phyloP scores from a whole-genome alignment of 2,329 filamentous ascomycete species.

The Penicillium griseofulvum region DNA sequence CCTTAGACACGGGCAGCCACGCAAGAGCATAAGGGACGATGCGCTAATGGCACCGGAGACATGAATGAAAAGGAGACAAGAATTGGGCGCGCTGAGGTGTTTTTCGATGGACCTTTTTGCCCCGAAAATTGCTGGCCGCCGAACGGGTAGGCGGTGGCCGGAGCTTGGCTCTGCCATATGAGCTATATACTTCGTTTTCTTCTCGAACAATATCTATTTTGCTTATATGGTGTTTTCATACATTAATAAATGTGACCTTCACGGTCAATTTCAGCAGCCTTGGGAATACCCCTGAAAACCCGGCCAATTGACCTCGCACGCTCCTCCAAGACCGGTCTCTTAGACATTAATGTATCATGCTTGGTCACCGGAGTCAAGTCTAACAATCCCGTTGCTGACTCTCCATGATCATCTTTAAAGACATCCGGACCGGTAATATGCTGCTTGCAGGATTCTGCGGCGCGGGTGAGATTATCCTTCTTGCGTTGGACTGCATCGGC shows the following conservation, averaged over 20 bases:
- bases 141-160: slow-evolving; percentile 26
- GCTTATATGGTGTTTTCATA: not conserved
- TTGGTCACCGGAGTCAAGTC: slow-evolving; percentile 30
- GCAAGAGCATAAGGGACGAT: slow-evolving; percentile 42
- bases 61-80: slow-evolving; percentile 9
- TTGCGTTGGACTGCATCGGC: slow-evolving; percentile 47
- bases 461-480: slow-evolving; percentile 68
- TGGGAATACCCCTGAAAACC: slow-evolving; percentile 64
- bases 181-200: not conserved
- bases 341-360: slow-evolving; percentile 25
- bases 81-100: slow-evolving; percentile 5
- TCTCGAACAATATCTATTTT: not conserved
- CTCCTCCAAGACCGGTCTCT: slow-evolving; percentile 21
- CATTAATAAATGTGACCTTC: slow-evolving; percentile 38
- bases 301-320: slow-evolving; percentile 23
- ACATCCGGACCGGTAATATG: slow-evolving; percentile 80
- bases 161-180: slow-evolving; percentile 2
- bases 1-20: slow-evolving; percentile 42
- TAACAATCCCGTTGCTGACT: slow-evolving; percentile 22
- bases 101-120: slow-evolving; percentile 13
- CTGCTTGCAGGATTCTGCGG: slow-evolving; percentile 72
- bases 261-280: slow-evolving; percentile 42
- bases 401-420: slow-evolving; percentile 68
- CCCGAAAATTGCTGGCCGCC: slow-evolving; percentile 23
- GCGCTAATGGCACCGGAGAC: slow-evolving; percentile 15